Evolutionary conservation across 768 basidiomycete genomes (phyloP).

Genomic region (Boletus fagicola): DNA sequence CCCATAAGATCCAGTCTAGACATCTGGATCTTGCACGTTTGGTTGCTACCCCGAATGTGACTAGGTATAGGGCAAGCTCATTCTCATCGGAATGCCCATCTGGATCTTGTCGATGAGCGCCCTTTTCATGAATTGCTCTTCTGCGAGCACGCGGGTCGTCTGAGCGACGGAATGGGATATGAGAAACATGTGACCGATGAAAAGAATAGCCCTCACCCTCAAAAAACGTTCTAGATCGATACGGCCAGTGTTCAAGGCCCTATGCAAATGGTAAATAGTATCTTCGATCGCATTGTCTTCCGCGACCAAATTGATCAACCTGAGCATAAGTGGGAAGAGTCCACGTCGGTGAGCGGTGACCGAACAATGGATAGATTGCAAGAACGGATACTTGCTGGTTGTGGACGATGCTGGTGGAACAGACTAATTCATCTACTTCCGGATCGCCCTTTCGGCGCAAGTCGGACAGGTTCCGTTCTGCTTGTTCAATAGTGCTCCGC

Average conservation of each 20-base stretch:
- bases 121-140: slow-evolving; percentile 97
- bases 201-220: slow-evolving; percentile 54
- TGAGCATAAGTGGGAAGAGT: slow-evolving; percentile 32
- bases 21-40: slow-evolving; percentile 25
- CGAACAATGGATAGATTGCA: background rate
- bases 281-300: slow-evolving; percentile 99
- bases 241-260: slow-evolving; percentile 86
- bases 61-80: slow-evolving; percentile 38
- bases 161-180: slow-evolving; percentile 33
- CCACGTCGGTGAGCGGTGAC: slow-evolving; percentile 17
- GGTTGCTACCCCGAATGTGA: slow-evolving; percentile 38
- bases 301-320: slow-evolving; percentile 95
- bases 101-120: slow-evolving; percentile 92
- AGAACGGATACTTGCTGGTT: slow-evolving; percentile 66
- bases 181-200: slow-evolving; percentile 16
- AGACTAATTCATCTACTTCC: slow-evolving; percentile 94
- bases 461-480: slow-evolving; percentile 73
- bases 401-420: slow-evolving; percentile 92
- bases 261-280: slow-evolving; percentile 94
- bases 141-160: slow-evolving; percentile 83
- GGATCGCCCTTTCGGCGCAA: slow-evolving; percentile 83
- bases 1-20: slow-evolving; percentile 26
- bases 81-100: slow-evolving; percentile 52
- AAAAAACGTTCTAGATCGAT: slow-evolving; percentile 95
- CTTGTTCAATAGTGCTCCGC: slow-evolving; percentile 58